Percentiles rank a stretch among this genome's conserved stretches.
Conservation (phyloP, 495 filamentous ascomycete genomes). For the Neurospora intermedia region DNA sequence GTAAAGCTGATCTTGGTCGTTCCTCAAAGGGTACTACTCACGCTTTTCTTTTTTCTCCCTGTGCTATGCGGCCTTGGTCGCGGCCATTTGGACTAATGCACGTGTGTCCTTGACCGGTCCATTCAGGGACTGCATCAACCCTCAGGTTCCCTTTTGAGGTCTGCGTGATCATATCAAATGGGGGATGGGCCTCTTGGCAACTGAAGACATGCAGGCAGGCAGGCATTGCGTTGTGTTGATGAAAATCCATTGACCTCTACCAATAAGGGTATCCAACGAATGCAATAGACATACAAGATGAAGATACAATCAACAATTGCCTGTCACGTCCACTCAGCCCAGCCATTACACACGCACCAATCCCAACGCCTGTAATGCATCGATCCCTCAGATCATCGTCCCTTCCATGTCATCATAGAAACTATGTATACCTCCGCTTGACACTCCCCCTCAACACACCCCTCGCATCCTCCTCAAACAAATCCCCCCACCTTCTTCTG, state of each 20-base stretch:
- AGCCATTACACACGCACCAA: no score
- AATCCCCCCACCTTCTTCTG: background rate
- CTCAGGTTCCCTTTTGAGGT: background rate
- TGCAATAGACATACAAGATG: no score
- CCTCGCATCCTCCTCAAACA: background rate
- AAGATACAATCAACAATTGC: no score
- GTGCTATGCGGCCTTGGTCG: background rate
- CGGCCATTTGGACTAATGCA: background rate
- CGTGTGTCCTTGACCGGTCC: background rate
- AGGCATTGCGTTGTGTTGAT: background rate
- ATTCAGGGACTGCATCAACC: background rate
- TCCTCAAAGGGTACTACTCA: no score
- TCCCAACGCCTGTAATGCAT: no score
- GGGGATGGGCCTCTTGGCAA: background rate
- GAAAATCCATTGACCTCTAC: no score
- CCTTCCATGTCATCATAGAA: background rate
- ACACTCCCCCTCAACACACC: background rate
- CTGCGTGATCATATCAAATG: background rate
- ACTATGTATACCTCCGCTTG: background rate
- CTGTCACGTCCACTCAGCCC: no score
- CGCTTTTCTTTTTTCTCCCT: background rate
- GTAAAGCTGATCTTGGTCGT: no score
- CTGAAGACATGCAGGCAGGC: background rate
- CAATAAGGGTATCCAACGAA: no score
- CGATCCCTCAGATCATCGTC: no score